Evolutionary conservation across 768 basidiomycete genomes (phyloP).

Genomic region (Filobasidium wieringae): DNA sequence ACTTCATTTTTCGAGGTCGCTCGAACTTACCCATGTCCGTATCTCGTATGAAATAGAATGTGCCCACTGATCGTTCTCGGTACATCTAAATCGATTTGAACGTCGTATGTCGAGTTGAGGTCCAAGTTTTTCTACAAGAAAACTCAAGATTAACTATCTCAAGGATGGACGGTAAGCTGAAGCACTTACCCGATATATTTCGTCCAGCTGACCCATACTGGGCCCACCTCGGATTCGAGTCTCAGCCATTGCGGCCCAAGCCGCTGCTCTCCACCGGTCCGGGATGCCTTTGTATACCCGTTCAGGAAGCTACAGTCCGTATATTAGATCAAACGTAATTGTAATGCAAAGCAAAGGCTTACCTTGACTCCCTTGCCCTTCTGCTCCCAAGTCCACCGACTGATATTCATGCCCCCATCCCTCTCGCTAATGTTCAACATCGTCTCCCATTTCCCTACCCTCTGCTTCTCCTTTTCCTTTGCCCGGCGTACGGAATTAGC

Average conservation of each 20-base stretch:
- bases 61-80: conserved; percentile 92
- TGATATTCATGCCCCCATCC: conserved; percentile 65
- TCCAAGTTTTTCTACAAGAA: conserved; percentile 51
- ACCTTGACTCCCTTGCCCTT: conserved; percentile 54
- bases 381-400: conserved; percentile 57
- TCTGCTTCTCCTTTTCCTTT: conserved; percentile 51
- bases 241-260: conserved; percentile 73
- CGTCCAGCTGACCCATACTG: conserved; percentile 33
- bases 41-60: conserved; percentile 85
- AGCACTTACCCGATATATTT: conserved; percentile 30
- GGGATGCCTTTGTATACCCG: conserved; percentile 92
- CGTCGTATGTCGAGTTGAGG: conserved; percentile 74
- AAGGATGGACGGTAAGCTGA: not conserved
- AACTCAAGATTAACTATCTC: not conserved
- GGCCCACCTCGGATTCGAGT: conserved; percentile 25
- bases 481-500: conserved; percentile 36
- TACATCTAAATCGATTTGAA: conserved; percentile 96
- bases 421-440: conserved; percentile 59
- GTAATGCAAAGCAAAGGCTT: conserved; percentile 23
- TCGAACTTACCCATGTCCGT: conserved; percentile 72
- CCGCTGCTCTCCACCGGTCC: conserved; percentile 85
- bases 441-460: conserved; percentile 87
- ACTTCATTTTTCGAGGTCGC: not conserved
- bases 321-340: not conserved
- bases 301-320: conserved; percentile 43